These are phyloP conservation scores for Heimioporus punctisporus DNA, from an alignment of 1,284 basidiomycete species.

Conservation along the genomic window DNA sequence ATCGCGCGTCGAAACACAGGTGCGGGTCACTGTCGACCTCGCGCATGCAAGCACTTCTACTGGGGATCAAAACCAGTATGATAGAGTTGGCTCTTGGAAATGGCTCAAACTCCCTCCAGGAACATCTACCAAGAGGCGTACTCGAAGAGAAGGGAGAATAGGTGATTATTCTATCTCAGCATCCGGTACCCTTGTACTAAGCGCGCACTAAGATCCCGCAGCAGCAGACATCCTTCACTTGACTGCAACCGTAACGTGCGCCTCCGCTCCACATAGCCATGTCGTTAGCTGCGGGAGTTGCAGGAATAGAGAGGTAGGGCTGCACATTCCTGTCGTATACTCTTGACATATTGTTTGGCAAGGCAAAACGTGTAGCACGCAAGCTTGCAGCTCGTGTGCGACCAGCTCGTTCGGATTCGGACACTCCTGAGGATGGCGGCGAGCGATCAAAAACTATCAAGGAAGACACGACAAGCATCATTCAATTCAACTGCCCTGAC, in stretches of 20 bases:
- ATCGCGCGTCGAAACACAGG: conserved; percentile 93
- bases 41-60: conserved; percentile 66
- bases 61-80: conserved; percentile 61
- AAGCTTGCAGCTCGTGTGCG: conserved; percentile 81
- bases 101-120: conserved; percentile 80
- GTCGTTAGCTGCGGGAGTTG: conserved; percentile 87
- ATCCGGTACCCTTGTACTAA: conserved; percentile 17
- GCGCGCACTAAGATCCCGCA: conserved; percentile 59
- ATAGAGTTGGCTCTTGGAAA: conserved; percentile 82
- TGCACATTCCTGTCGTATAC: conserved; percentile 7
- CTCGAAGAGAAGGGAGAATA: conserved; percentile 86
- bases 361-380: conserved; percentile 89
- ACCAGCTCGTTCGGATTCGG: conserved; percentile 78
- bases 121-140: conserved; percentile 81
- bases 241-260: conserved; percentile 68
- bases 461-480: conserved; percentile 83
- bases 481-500: conserved; percentile 96
- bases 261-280: conserved; percentile 75
- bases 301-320: conserved; percentile 77
- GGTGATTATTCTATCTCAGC: conserved; percentile 44
- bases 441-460: conserved; percentile 46
- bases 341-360: conserved; percentile 11
- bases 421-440: conserved; percentile 56
- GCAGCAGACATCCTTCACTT: conserved; percentile 75
- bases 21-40: conserved; percentile 79